Evolutionary conservation across 2,329 filamentous ascomycete genomes (phyloP).

Genomic region (Aspergillus pseudoviridinutans): DNA sequence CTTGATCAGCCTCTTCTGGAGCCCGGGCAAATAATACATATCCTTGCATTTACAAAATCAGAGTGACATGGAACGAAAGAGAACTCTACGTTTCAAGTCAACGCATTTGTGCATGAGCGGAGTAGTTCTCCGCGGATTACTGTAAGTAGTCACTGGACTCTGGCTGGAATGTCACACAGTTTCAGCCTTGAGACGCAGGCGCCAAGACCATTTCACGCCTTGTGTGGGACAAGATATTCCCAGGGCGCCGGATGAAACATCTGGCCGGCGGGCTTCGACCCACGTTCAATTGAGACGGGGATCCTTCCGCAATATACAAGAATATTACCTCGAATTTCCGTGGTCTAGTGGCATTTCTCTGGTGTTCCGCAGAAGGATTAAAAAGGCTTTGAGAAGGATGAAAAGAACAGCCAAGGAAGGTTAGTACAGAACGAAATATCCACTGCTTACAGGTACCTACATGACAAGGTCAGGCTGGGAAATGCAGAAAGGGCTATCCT

Average conservation of each 20-base stretch:
- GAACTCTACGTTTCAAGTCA: background rate
- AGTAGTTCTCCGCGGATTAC: too few species aligned
- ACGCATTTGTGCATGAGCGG: background rate
- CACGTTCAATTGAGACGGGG: background rate
- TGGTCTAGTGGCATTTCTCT: background rate
- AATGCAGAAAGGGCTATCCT: background rate
- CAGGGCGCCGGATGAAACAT: conserved; percentile 13
- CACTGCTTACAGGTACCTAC: too few species aligned
- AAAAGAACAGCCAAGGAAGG: background rate
- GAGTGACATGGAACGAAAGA: background rate
- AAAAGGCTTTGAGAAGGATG: background rate
- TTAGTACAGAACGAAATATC: background rate
- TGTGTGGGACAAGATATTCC: conserved; percentile 3
- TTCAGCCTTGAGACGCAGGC: conserved; percentile 3
- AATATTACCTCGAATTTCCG: background rate
- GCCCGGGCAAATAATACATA: background rate
- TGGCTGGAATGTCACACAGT: conserved; percentile 4
- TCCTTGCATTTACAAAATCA: background rate
- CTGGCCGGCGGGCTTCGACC: background rate
- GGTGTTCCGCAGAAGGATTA: background rate
- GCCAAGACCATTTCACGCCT: background rate
- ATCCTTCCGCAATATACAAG: background rate
- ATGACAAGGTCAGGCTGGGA: background rate
- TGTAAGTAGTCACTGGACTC: too few species aligned
- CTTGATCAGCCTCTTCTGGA: background rate